Percentiles rank a stretch among this genome's conserved stretches.
Evolutionary conservation across 1,139 yeast genomes (phyloP).

Genomic region (Lizanozyma gosingica): DNA sequence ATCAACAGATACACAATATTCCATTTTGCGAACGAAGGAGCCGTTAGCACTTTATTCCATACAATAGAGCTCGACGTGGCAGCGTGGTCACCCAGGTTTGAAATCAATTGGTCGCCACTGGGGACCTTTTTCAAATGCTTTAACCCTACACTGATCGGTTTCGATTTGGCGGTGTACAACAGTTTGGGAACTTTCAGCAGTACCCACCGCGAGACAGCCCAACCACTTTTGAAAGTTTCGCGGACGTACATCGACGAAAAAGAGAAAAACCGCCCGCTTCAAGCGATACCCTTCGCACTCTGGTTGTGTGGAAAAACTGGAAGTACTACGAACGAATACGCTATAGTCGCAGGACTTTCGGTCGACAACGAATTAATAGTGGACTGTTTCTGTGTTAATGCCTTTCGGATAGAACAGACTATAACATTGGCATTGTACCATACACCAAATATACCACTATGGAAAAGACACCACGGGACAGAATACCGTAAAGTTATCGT

Average conservation of each 20-base stretch:
- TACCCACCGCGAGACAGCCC: not conserved
- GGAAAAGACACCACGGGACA: not conserved
- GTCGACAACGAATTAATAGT: not conserved
- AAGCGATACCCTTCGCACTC: not conserved
- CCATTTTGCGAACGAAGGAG: not conserved
- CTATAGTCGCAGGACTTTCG: not conserved
- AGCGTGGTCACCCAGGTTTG: not conserved
- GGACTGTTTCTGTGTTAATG: not conserved
- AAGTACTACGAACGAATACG: not conserved
- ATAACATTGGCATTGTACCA: not conserved
- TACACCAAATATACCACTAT: not conserved
- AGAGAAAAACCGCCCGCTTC: not conserved
- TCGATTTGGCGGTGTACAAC: not conserved
- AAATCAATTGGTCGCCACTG: not conserved
- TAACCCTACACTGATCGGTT: not conserved
- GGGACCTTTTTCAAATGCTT: not conserved
- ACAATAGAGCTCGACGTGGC: not conserved
- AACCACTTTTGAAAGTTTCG: not conserved
- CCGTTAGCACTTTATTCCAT: not conserved
- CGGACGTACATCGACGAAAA: not conserved
- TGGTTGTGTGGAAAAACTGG: not conserved
- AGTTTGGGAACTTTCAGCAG: not conserved
- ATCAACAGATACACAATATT: not conserved
- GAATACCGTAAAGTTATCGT: not conserved
- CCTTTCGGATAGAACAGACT: not conserved